Evolutionary conservation across 495 filamentous ascomycete species (phyloP), one percentile per base, ranked within the genome.

Genomic region (Halenospora varia): DNA sequence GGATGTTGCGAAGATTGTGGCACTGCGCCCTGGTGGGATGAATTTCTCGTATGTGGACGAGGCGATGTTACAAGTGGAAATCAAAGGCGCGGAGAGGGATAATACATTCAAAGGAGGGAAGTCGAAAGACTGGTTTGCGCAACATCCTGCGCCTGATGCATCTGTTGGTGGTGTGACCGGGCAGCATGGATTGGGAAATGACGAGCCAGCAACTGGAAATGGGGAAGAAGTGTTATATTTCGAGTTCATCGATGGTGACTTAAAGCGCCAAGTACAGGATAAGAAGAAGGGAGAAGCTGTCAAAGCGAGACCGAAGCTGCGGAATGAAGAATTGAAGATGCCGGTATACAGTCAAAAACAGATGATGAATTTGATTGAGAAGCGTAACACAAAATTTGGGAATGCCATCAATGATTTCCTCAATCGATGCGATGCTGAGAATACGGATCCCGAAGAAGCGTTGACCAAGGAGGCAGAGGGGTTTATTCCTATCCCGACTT

Each of bases 321-420:
- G 80, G 59, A 79, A 90, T 40, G 91, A 97, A 62, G 84, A 92
- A 52, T 62, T 97, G 66, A 95, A 89, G 72, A 94, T 96, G 88
- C 94, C 94, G 0, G 89, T 96, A 17, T 96, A 82, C 70, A 90
- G 89, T 56, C 91, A 96, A 74, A 91, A 90, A 70, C 89, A 96
- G 75, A 88, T 97, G 85, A 88, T 87, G 67, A 79, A 77, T 51
- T 68, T 96, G 61, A 97, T 98, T 64, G 92, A 95, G 71, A 96
- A 95, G 72, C 77, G 94, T 56, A 96, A 96, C 66, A 71, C 73
- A 18, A 96, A 95, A 71, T 97, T 98, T 61, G 73, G 75, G 0
- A 85, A 86, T 61, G 90, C 92, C 0, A 78, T 96, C 47, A 85
- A 88, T 68, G 73, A 69, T 1, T 97, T 95, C 61, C 66, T 98